Conservation (phyloP, 106 monocot genomes). For the Alisma plantagoaquatica region DNA sequence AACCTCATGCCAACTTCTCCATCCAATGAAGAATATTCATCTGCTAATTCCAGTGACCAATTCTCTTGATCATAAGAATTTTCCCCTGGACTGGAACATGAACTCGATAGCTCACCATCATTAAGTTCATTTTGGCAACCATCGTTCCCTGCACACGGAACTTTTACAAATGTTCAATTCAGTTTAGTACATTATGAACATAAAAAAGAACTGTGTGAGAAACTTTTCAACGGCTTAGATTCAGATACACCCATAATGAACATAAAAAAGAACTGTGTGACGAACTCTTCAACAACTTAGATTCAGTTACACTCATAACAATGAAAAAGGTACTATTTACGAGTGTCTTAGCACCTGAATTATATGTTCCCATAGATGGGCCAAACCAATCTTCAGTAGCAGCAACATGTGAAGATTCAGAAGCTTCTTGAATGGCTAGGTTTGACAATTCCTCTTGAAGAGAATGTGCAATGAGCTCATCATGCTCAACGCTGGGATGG, state of each 20-base stretch:
- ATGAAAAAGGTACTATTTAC: no score
- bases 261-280: no score
- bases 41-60: conserved; percentile 35
- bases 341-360: conserved; percentile 37
- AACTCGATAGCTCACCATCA: conserved; percentile 22
- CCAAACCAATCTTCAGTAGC: conserved; percentile 46
- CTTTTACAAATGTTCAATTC: no score
- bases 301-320: no score
- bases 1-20: conserved; percentile 88
- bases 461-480: conserved; percentile 67
- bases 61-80: conserved; percentile 24
- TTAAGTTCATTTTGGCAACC: conserved; percentile 5
- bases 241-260: no score
- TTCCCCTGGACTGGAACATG: conserved; percentile 47
- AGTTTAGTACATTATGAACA: no score
- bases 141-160: conserved; percentile 19
- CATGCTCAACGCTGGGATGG: conserved; percentile 42
- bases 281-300: no score
- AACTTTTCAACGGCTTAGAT: no score
- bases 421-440: conserved; percentile 31
- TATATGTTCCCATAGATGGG: conserved; percentile 9
- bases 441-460: conserved; percentile 68
- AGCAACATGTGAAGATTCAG: conserved; percentile 28
- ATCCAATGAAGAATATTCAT: conserved; percentile 57
- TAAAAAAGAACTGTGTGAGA: no score